Evolutionary conservation across 805 yeast genomes (phyloP).

Genomic region (Kluyveromyces lactis): DNA sequence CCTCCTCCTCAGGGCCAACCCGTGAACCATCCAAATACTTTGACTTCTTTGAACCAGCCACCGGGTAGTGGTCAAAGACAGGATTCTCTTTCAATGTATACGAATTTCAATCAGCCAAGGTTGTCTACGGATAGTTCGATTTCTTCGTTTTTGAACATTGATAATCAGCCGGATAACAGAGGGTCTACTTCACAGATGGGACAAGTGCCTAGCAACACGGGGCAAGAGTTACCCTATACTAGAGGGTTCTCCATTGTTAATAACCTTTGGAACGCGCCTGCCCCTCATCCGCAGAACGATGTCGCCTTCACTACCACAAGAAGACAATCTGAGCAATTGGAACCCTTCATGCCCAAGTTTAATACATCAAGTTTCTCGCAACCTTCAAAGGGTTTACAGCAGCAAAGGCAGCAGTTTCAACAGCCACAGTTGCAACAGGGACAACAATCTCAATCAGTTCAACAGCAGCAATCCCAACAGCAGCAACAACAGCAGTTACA

Average conservation of each 20-base stretch:
- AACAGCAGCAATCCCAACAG: constrained; percentile 9
- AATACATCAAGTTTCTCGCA: constrained; percentile 18
- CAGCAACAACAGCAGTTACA: constrained; percentile 6
- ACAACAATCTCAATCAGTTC: constrained; percentile 2
- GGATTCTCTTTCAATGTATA: constrained; percentile 16
- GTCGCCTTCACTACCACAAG: constrained; percentile 19
- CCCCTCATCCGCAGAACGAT: constrained; percentile 10
- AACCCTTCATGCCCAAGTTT: constrained; percentile 36
- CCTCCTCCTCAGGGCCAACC: constrained; percentile 11
- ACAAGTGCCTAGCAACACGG: constrained; percentile 4
- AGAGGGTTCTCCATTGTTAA: constrained; percentile 28
- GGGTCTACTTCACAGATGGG: constrained; percentile 10
- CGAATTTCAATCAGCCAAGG: constrained; percentile 15
- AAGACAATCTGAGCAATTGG: constrained; percentile 44
- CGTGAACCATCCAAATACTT: not conserved
- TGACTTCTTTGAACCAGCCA: constrained; percentile 3
- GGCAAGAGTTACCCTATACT: constrained; percentile 14
- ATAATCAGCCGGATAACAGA: constrained; percentile 1
- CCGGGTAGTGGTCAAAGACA: constrained; percentile 5
- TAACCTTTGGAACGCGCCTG: constrained; percentile 16
- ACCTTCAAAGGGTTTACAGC: constrained; percentile 7
- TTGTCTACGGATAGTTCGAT: constrained; percentile 20
- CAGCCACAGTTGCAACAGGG: constrained; percentile 7
- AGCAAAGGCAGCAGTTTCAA: constrained; percentile 12
- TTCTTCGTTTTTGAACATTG: constrained; percentile 19